These are phyloP conservation scores for Linderniella brevidens DNA, from an alignment of 257 asterid genomes.

Conservation along the genomic window DNA sequence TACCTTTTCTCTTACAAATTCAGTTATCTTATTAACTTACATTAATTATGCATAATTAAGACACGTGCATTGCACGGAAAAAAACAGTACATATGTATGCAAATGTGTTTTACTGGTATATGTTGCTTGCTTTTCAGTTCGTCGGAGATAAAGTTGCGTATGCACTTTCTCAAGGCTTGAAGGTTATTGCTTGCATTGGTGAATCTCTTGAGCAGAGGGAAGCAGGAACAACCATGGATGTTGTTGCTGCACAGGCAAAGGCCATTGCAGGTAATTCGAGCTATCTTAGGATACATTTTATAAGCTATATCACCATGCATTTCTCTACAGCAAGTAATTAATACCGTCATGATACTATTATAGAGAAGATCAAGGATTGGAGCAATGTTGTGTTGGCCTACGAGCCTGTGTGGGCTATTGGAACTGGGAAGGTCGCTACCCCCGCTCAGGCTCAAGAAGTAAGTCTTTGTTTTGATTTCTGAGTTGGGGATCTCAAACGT, in stretches of 20 bases:
- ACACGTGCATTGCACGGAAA: no score
- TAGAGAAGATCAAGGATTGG: conserved; percentile 71
- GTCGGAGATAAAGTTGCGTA: conserved; percentile 95
- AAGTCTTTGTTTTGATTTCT: conserved; percentile 15
- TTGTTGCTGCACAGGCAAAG: conserved; percentile 93
- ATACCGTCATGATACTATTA: conserved; percentile 1
- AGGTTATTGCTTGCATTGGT: conserved; percentile 98
- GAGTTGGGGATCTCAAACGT: not conserved
- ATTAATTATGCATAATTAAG: no score
- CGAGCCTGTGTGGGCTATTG: conserved; percentile 99
- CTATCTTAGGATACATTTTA: not conserved
- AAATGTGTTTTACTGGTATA: conserved; percentile 2
- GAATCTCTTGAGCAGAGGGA: conserved; percentile 98
- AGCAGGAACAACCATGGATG: conserved; percentile 80
- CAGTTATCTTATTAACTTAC: no score
- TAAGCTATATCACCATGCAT: not conserved
- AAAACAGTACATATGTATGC: no score
- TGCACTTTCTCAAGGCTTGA: conserved; percentile 85
- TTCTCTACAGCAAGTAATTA: not conserved
- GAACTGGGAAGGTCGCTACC: conserved; percentile 92
- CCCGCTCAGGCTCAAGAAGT: conserved; percentile 99
- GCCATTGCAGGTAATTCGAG: conserved; percentile 80
- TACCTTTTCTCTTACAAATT: no score
- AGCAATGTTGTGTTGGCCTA: conserved; percentile 76
- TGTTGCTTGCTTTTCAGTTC: conserved; percentile 27